Percentiles rank a stretch among this genome's conserved stretches.
phyloP scores from a whole-genome alignment of 78 protist genomes.

The Planoprotostelium fungivorum region DNA sequence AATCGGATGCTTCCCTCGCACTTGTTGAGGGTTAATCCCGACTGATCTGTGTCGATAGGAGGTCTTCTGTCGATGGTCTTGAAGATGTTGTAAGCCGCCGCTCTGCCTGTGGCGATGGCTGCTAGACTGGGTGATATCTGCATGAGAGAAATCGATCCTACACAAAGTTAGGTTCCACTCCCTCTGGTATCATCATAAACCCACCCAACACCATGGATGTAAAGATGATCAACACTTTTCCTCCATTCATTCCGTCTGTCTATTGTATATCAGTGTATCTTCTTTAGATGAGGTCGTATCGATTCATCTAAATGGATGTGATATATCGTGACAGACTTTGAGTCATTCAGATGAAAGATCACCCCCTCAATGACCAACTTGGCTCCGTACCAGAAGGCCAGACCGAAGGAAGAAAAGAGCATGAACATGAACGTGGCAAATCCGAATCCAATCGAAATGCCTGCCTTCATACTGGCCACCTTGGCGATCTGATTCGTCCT shows the following conservation, averaged over 20 bases:
- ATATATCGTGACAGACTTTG: background rate
- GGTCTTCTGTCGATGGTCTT: background rate
- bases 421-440: background rate
- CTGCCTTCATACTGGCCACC: background rate
- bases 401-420: conserved; percentile 20
- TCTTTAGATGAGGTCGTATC: too few relatives aligned
- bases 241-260: background rate
- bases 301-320: too few relatives aligned
- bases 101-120: background rate
- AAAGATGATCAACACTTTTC: background rate
- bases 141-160: background rate
- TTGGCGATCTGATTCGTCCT: background rate
- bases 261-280: background rate
- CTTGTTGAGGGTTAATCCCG: too few relatives aligned
- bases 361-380: conserved; percentile 36
- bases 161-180: background rate
- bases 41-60: background rate
- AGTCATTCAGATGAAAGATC: background rate
- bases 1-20: conserved; percentile 63
- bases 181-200: background rate
- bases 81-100: background rate
- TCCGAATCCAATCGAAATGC: background rate
- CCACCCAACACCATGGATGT: background rate
- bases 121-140: background rate
- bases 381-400: conserved; percentile 72